phyloP scores from a whole-genome alignment of 2,329 filamentous ascomycete genomes.

The Fusarium anthophilum region DNA sequence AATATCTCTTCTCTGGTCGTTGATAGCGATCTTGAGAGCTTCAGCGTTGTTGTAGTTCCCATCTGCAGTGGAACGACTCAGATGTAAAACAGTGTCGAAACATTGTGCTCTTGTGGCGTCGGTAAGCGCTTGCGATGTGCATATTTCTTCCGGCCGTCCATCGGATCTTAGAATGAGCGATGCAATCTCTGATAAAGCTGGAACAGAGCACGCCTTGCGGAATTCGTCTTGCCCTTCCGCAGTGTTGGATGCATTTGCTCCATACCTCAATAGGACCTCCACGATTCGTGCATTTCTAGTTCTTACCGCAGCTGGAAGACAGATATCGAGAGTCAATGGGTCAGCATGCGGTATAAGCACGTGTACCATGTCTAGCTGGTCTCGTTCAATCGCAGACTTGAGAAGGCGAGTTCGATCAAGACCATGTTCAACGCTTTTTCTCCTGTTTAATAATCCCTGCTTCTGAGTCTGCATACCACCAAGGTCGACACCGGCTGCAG shows the following conservation, averaged over 20 bases:
- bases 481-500: conserved; percentile 60
- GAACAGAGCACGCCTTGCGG: conserved; percentile 58
- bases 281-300: conserved; percentile 55
- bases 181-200: conserved; percentile 57
- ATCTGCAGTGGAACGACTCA: conserved; percentile 64
- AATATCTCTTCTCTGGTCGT: conserved; percentile 61
- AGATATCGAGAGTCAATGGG: conserved; percentile 58
- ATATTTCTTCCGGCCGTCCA: conserved; percentile 54
- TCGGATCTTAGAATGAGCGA: conserved; percentile 60
- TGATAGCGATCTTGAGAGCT: conserved; percentile 61
- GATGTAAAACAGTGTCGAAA: conserved; percentile 58
- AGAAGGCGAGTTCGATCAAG: conserved; percentile 61
- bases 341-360: conserved; percentile 65
- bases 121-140: conserved; percentile 61
- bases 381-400: conserved; percentile 60
- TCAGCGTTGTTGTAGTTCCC: conserved; percentile 62
- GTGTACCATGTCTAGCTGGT: conserved; percentile 62
- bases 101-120: conserved; percentile 61
- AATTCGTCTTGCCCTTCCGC: conserved; percentile 64
- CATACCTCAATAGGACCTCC: conserved; percentile 60
- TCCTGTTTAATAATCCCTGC: conserved; percentile 57
- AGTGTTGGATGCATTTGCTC: conserved; percentile 58
- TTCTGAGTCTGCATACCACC: conserved; percentile 60
- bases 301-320: conserved; percentile 60
- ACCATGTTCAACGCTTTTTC: conserved; percentile 60